These are phyloP conservation scores for Peniophora sp. DNA, from an alignment of 1,284 basidiomycete genomes.

Conservation along the genomic window DNA sequence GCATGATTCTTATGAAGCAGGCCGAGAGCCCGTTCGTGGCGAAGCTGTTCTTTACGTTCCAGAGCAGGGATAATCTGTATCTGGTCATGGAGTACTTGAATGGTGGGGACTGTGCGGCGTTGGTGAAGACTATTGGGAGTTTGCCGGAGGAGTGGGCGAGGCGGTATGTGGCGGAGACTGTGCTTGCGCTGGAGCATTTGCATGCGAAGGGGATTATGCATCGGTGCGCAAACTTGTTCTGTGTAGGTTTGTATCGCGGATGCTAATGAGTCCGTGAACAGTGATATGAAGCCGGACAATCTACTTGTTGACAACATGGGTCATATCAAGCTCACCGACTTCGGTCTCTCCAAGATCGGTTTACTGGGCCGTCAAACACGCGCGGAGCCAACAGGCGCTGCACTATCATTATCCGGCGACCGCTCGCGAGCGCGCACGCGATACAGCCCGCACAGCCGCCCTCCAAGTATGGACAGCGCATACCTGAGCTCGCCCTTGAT, in stretches of 20 bases:
- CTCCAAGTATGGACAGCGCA: constrained; percentile 78
- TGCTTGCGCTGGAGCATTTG: constrained; percentile 91
- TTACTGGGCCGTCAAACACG: constrained; percentile 93
- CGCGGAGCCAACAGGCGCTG: not conserved
- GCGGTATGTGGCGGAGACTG: constrained; percentile 94
- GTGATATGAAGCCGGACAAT: constrained; percentile 98
- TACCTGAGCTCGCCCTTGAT: constrained; percentile 69
- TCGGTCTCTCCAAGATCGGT: constrained; percentile 95
- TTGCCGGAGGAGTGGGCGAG: constrained; percentile 95
- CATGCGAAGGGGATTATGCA: constrained; percentile 94
- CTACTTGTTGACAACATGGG: constrained; percentile 93
- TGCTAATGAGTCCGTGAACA: constrained; percentile 22
- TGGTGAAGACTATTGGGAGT: constrained; percentile 92
- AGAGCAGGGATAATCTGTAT: constrained; percentile 97
- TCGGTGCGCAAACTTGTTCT: constrained; percentile 59
- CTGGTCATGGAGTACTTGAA: constrained; percentile 98
- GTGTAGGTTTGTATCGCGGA: not conserved
- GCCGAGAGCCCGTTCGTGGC: constrained; percentile 99
- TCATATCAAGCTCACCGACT: constrained; percentile 96
- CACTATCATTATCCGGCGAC: constrained; percentile 24
- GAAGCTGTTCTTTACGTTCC: constrained; percentile 98
- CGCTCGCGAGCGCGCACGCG: constrained; percentile 32
- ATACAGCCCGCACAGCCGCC: constrained; percentile 62
- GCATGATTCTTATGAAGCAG: constrained; percentile 99
- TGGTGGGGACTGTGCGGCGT: constrained; percentile 93